Percentiles rank a stretch among this genome's conserved stretches.
Conservation (phyloP, 1,284 basidiomycete species). For the Cryptococcus wingfieldii region DNA sequence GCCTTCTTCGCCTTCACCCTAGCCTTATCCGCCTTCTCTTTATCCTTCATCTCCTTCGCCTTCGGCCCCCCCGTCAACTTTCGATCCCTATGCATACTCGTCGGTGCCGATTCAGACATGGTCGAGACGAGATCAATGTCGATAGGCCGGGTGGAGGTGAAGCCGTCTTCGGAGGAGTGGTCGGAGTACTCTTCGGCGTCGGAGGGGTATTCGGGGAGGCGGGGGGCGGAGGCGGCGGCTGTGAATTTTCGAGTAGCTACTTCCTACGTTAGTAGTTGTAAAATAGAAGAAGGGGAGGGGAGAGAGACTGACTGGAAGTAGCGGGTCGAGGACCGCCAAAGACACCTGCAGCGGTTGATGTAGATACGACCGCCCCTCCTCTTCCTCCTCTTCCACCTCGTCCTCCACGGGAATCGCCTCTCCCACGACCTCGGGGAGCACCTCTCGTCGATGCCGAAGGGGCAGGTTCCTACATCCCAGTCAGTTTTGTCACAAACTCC, state of each 20-base stretch:
- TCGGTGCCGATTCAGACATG: slow-evolving; percentile 86
- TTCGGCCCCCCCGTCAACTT: slow-evolving; percentile 34
- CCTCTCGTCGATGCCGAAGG: neutral
- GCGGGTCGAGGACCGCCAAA: slow-evolving; percentile 49
- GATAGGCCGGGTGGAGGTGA: slow-evolving; percentile 53
- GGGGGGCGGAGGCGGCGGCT: slow-evolving; percentile 33
- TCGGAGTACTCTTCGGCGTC: slow-evolving; percentile 72
- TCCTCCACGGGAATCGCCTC: slow-evolving; percentile 8
- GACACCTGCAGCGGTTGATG: slow-evolving; percentile 44
- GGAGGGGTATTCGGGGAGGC: slow-evolving; percentile 51
- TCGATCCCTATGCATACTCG: slow-evolving; percentile 58
- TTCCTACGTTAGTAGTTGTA: neutral
- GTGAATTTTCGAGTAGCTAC: neutral
- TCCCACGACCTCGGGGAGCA: slow-evolving; percentile 19
- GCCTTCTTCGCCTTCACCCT: slow-evolving; percentile 3
- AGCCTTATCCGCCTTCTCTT: slow-evolving; percentile 6
- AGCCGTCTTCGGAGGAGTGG: slow-evolving; percentile 81
- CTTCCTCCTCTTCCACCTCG: slow-evolving; percentile 8
- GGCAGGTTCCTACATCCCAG: neutral
- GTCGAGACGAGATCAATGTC: slow-evolving; percentile 76
- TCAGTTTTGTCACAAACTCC: too few species aligned
- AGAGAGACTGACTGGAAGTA: slow-evolving; percentile 13
- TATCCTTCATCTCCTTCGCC: slow-evolving; percentile 41
- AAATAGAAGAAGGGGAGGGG: neutral
- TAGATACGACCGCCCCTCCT: slow-evolving; percentile 52